Conservation (phyloP, 1,284 basidiomycete species). For the Microbotryomycetes sp. region DNA sequence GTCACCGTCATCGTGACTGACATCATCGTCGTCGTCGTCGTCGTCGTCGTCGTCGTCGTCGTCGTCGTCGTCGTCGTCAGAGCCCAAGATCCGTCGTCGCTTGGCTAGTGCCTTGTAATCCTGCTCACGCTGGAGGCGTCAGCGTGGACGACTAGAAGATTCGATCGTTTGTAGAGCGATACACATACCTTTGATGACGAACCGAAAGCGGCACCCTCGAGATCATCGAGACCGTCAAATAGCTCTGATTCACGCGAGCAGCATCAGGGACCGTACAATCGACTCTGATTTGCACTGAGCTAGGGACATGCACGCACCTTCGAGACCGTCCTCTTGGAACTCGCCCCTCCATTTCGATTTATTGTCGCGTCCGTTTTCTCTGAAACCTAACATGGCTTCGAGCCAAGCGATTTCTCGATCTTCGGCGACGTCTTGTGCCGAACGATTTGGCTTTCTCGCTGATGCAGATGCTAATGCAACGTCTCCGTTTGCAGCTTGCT, state of each 20-base stretch:
- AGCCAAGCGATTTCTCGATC: constrained; percentile 71
- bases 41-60: constrained; percentile 25
- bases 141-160: constrained; percentile 7
- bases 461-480: constrained; percentile 27
- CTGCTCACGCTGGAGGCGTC: constrained; percentile 22
- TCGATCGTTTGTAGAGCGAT: constrained; percentile 4
- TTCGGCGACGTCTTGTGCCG: constrained; percentile 49
- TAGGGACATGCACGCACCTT: constrained; percentile 51
- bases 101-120: constrained; percentile 17
- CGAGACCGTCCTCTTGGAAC: constrained; percentile 49
- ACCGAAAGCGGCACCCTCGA: constrained; percentile 45
- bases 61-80: constrained; percentile 37
- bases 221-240: constrained; percentile 50
- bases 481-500: constrained; percentile 35
- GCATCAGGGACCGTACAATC: constrained; percentile 7
- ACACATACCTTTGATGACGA: constrained; percentile 34
- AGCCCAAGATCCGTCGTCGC: constrained; percentile 14
- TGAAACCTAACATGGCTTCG: constrained; percentile 58
- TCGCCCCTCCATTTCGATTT: constrained; percentile 47
- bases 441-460: too few species aligned
- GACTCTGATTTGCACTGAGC: not conserved
- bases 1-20: constrained; percentile 32
- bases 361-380: constrained; percentile 38
- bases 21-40: constrained; percentile 37
- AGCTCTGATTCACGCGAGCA: constrained; percentile 19